Base-by-base conservation (phyloP, 495 filamentous ascomycete species). In the Penicillium tannophilum region DNA sequence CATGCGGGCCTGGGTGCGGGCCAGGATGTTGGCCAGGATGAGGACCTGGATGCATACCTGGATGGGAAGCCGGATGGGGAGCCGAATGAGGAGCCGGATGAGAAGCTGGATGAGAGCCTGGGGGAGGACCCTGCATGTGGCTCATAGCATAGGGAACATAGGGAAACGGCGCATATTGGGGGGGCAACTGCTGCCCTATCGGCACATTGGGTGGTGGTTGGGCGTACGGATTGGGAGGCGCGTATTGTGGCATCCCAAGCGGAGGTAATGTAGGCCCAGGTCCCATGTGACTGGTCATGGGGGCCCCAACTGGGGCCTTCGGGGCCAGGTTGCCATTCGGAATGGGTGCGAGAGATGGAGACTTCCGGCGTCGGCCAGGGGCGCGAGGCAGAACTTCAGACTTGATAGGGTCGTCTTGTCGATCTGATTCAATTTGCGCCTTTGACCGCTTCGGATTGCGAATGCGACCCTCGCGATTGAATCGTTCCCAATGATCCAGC, bases 401-500 rank as follows among this genome's bases (percentile, higher is more conserved):
- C 57, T 73, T 77, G n/a, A 64, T 62, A 33, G 45, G 41, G 10
- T 47, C 53, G 45, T 50, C 61, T 56, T 64, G 70, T 33, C 72
- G 68, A 49, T 74, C 75, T 12, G 70, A 68, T 61, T 79, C 76
- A 36, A 80, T 80, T 54, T 80, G 75, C 23, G 72, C 77, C 59
- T 78, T 79, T 52, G 76, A 78, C 9, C 77, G 75, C 63, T 80
- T 80, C 19, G 77, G 76, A 35, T 79, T 79, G 49, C 77, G 73
- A 14, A 70, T 74, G 14, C 75, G 72, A 33, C 76, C 76, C 52
- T 76, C 76, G 14, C 64, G 60, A 54, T 78, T 77, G 63, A 79
- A 80, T 9, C 75, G 70, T 33, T 70, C 71, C 77, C 77, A 80
- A 58, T 80, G 77, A 54, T 80, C 76, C 33, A 80, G 68, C 79